Conservation (phyloP, 768 basidiomycete genomes). For the Auricularia auricula-judae region DNA sequence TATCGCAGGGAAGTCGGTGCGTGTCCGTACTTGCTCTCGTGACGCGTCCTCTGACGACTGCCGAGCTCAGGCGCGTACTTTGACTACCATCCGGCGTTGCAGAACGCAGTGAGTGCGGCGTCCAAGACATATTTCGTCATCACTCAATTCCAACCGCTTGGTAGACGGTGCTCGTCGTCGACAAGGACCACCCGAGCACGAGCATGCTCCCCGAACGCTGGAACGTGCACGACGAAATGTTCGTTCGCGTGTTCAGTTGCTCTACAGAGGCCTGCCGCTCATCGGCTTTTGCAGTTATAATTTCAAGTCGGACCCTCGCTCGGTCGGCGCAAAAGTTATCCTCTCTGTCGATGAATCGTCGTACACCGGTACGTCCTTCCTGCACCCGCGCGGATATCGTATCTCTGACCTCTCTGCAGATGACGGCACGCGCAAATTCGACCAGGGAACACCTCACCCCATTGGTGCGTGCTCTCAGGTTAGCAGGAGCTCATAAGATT, state of each 20-base stretch:
- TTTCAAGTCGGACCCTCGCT: constrained; percentile 61
- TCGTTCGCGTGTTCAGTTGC: constrained; percentile 24
- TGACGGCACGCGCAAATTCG: constrained; percentile 35
- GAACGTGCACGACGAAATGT: constrained; percentile 53
- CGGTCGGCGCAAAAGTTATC: constrained; percentile 48
- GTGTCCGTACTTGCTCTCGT: constrained; percentile 2
- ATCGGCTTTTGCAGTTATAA: constrained; percentile 38
- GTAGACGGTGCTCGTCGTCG: constrained; percentile 49
- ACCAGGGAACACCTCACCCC: constrained; percentile 70
- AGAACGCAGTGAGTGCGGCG: constrained; percentile 42
- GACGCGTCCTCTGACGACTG: constrained; percentile 1
- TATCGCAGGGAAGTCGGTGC: constrained; percentile 48
- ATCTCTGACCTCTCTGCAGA: constrained; percentile 20
- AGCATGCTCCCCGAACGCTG: constrained; percentile 39
- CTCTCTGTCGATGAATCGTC: constrained; percentile 56
- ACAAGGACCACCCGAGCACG: constrained; percentile 51
- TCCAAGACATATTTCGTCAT: background rate
- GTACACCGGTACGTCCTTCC: constrained; percentile 35
- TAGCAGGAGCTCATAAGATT: constrained; percentile 9
- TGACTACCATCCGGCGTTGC: constrained; percentile 57
- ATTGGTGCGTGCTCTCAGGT: constrained; percentile 32
- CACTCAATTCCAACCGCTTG: constrained; percentile 5
- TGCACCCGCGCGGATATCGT: background rate
- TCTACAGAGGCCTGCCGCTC: constrained; percentile 3
- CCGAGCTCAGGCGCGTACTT: constrained; percentile 44